A percentile compares a stretch with the other conserved stretches of the same genome.
These are phyloP conservation scores for Fremontodendron californicum DNA, from an alignment of 345 rosid species.

Conservation along the genomic window DNA sequence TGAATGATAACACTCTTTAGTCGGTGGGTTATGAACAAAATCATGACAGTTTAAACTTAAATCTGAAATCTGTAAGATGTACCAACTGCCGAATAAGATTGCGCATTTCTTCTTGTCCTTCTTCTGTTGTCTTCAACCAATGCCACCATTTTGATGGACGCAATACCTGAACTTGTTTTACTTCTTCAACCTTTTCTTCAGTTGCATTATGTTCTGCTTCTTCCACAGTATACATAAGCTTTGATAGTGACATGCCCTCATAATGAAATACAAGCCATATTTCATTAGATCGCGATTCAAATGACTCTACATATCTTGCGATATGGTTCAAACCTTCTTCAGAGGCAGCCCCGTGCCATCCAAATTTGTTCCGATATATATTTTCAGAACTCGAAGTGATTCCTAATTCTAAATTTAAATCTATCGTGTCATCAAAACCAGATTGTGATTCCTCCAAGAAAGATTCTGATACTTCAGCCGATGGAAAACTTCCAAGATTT, in stretches of 20 bases:
- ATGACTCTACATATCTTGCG: slow-evolving; percentile 87
- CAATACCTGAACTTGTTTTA: slow-evolving; percentile 53
- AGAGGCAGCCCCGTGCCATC: slow-evolving; percentile 25
- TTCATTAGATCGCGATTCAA: slow-evolving; percentile 85
- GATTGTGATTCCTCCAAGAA: slow-evolving; percentile 34
- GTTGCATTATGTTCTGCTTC: slow-evolving; percentile 40
- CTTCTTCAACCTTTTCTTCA: slow-evolving; percentile 48
- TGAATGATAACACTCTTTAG: not conserved
- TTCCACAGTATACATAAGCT: slow-evolving; percentile 71
- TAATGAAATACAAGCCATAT: slow-evolving; percentile 90
- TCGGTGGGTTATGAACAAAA: not conserved
- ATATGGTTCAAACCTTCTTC: slow-evolving; percentile 85
- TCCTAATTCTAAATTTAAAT: slow-evolving; percentile 28
- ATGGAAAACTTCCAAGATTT: slow-evolving; percentile 38
- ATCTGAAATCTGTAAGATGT: slow-evolving; percentile 21
- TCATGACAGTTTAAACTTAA: slow-evolving; percentile 9
- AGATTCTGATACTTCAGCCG: slow-evolving; percentile 31
- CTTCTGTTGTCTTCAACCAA: slow-evolving; percentile 84
- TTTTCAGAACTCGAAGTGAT: slow-evolving; percentile 28
- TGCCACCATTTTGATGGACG: slow-evolving; percentile 95
- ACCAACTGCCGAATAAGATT: slow-evolving; percentile 84
- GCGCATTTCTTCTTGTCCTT: slow-evolving; percentile 86
- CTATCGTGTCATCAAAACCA: slow-evolving; percentile 18
- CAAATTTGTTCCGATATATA: slow-evolving; percentile 25
- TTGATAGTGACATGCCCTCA: slow-evolving; percentile 86